Conservation (phyloP, 192 early-diverging fungal genomes). For the Coemansia sp. region DNA sequence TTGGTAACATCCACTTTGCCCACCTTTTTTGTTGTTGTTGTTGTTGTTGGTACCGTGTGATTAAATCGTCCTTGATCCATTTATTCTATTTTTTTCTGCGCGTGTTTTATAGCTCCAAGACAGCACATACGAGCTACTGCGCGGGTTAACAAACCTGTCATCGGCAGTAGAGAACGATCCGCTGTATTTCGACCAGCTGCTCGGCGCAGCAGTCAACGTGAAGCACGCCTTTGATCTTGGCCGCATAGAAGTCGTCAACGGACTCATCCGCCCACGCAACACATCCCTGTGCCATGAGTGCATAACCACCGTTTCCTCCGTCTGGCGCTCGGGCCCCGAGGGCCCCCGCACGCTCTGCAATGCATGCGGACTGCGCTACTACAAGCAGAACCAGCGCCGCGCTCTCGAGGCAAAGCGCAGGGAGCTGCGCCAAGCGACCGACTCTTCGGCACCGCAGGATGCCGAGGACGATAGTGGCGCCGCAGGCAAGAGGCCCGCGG, state of each 20-base stretch:
- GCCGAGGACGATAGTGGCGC: neutral
- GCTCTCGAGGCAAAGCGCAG: constrained; percentile 49
- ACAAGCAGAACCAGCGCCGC: constrained; percentile 56
- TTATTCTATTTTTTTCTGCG: neutral
- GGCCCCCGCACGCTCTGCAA: constrained; percentile 60
- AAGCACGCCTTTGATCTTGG: constrained; percentile 55
- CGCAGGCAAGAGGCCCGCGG: neutral
- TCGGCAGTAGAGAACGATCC: constrained; percentile 49
- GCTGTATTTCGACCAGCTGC: constrained; percentile 54
- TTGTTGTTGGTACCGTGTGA: neutral
- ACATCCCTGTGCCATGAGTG: constrained; percentile 56
- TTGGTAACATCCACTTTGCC: neutral
- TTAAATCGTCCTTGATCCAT: neutral
- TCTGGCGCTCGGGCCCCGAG: constrained; percentile 55
- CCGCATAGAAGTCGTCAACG: constrained; percentile 53
- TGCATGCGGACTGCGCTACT: constrained; percentile 61
- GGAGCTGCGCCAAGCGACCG: constrained; percentile 32
- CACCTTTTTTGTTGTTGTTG: neutral
- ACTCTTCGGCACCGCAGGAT: constrained; percentile 13
- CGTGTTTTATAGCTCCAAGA: constrained; percentile 45
- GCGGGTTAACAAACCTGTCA: constrained; percentile 42
- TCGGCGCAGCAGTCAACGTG: constrained; percentile 50
- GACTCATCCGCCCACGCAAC: constrained; percentile 51
- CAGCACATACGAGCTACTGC: constrained; percentile 50
- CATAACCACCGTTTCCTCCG: constrained; percentile 54